Evolutionary conservation across 2,329 filamentous ascomycete genomes (phyloP).

Genomic region (Colletotrichum navitas): DNA sequence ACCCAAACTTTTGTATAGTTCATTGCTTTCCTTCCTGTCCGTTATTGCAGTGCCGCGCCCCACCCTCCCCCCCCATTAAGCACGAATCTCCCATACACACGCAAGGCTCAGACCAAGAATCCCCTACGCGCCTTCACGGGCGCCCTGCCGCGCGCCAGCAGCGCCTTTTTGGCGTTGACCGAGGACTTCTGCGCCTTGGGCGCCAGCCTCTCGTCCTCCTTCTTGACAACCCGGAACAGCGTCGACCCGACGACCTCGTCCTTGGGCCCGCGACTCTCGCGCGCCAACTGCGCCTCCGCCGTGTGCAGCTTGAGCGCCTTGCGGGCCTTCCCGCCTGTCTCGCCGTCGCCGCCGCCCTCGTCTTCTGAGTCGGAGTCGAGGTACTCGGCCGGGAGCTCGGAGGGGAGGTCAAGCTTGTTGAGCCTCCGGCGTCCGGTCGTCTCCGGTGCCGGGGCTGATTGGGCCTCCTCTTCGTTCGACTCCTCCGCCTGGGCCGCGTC

Average conservation of each 20-base stretch:
- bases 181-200: constrained; percentile 61
- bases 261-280: constrained; percentile 50
- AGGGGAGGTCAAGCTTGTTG: constrained; percentile 56
- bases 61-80: constrained; percentile 22
- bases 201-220: constrained; percentile 61
- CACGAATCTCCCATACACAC: not conserved
- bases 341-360: constrained; percentile 48
- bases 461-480: constrained; percentile 32
- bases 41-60: not conserved
- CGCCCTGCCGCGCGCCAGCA: constrained; percentile 60
- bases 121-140: constrained; percentile 54
- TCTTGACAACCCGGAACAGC: constrained; percentile 63
- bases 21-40: not conserved
- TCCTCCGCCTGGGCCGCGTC: constrained; percentile 26
- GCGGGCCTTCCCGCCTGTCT: constrained; percentile 45
- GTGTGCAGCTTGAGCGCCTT: constrained; percentile 61
- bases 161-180: constrained; percentile 56
- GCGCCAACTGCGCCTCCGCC: constrained; percentile 54
- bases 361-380: constrained; percentile 65
- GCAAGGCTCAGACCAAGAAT: constrained; percentile 55
- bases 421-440: constrained; percentile 45
- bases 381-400: constrained; percentile 65
- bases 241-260: constrained; percentile 67
- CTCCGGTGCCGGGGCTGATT: constrained; percentile 42
- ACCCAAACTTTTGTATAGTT: constrained; percentile 33